Evolutionary conservation across 768 basidiomycete species (phyloP), one percentile per base, ranked within the genome.

Genomic region (Russula lepida): DNA sequence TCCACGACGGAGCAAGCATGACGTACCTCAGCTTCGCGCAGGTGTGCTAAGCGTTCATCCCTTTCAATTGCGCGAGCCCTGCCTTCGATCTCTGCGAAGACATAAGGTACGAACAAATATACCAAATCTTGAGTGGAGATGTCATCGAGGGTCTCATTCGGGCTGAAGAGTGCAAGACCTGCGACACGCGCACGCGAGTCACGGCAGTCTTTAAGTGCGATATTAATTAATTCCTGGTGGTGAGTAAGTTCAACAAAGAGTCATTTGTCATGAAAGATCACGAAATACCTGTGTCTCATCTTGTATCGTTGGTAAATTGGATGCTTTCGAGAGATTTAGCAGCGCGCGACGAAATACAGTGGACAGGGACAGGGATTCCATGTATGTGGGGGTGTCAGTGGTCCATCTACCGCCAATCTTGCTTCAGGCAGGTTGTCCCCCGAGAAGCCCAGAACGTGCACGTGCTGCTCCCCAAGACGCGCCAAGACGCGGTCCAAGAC

Each of bases 141-240:
- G 71, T 95, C 92, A 48, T 92, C 88, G 19, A 93, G 74, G 0
- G 77, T 78, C 68, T 95, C 92, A 68, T 95, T 95, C 4, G 85
- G 77, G 60, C 91, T 93, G 74, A 95, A 92, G 37, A 95, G 73
- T 0, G 83, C 81, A 47, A 94, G 75, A 41, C 77, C 78, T 27
- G 78, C 66, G 58, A 92, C 77, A 27, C 83, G 80, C 33, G 78
- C 73, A 49, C 76, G 74, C 41, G 89, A 72, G 46, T 75, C 73
- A 27, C 74, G 74, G 32, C 93, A 74, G 74, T 90, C 83, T 7
- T 72, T 70, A 54, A 87, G 70, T 46, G 82, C 76, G 50, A 78
- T 76, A 44, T 77, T 75, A 28, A 91, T 71, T 56, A 88, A 72
- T 64, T 82, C 78, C 90, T 93, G 62, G 12, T 93, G 62, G 12